phyloP scores from a whole-genome alignment of 805 yeast species.

The Candida oleophila region DNA sequence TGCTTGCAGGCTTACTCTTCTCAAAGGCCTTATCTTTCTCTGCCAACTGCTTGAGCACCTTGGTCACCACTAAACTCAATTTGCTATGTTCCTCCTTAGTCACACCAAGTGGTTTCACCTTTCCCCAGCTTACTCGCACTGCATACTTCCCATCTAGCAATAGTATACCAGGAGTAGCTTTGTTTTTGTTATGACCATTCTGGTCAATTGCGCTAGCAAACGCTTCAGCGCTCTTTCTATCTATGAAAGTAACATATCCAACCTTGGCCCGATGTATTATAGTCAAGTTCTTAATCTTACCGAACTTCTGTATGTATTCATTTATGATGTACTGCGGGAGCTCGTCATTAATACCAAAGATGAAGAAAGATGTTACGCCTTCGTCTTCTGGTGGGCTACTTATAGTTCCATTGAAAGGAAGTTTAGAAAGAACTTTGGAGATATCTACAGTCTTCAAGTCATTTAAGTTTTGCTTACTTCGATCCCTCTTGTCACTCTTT shows the following conservation, averaged over 20 bases:
- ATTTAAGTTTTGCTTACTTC: neutral
- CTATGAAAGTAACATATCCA: constrained; percentile 59
- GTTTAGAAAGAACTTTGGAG: constrained; percentile 46
- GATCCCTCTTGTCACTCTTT: constrained; percentile 6
- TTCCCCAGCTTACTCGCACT: constrained; percentile 57
- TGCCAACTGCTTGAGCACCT: constrained; percentile 53
- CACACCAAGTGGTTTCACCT: constrained; percentile 40
- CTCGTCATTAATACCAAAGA: constrained; percentile 71
- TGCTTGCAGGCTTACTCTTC: constrained; percentile 1
- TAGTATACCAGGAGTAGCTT: constrained; percentile 31
- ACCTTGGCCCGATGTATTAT: constrained; percentile 59
- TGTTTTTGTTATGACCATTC: constrained; percentile 26
- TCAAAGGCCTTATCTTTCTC: constrained; percentile 30
- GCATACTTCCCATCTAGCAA: constrained; percentile 39
- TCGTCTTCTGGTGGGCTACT: constrained; percentile 35
- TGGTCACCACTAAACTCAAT: constrained; percentile 48
- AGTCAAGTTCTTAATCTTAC: constrained; percentile 47
- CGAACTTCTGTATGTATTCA: constrained; percentile 45
- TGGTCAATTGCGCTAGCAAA: constrained; percentile 22
- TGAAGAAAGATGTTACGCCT: constrained; percentile 57
- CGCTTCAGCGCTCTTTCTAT: constrained; percentile 50
- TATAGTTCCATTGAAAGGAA: constrained; percentile 71
- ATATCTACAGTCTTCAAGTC: constrained; percentile 42
- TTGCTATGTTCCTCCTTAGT: constrained; percentile 46
- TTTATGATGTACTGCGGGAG: constrained; percentile 62